These are phyloP conservation scores for Xerophyta viscosa DNA, from an alignment of 106 monocot genomes.

Conservation along the genomic window DNA sequence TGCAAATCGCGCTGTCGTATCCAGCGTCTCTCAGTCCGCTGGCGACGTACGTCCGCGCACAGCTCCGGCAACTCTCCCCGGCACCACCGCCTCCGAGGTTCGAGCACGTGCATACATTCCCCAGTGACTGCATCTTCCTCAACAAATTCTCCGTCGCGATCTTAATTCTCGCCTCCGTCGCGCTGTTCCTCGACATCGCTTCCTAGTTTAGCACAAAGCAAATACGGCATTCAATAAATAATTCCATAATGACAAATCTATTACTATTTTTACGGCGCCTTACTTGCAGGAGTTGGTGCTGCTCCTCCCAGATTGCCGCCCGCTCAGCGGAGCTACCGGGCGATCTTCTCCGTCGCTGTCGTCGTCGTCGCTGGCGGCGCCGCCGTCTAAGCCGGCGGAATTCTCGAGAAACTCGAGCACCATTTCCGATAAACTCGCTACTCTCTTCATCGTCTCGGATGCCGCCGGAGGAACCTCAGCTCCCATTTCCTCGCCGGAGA, in stretches of 20 bases:
- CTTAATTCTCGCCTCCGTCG: conserved; percentile 41
- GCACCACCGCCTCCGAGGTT: too few relatives aligned
- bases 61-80: conserved; percentile 32
- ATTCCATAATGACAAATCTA: neutral
- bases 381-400: conserved; percentile 2
- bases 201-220: conserved; percentile 14
- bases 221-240: neutral
- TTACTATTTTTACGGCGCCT: neutral
- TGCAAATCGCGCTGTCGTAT: conserved; percentile 62
- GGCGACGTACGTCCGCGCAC: conserved; percentile 18
- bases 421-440: conserved; percentile 37
- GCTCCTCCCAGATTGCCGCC: conserved; percentile 60
- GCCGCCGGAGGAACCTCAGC: neutral
- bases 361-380: conserved; percentile 12
- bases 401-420: conserved; percentile 55
- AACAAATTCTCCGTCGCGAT: conserved; percentile 24
- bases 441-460: conserved; percentile 4
- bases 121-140: conserved; percentile 17
- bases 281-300: conserved; percentile 50
- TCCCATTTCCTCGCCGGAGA: neutral
- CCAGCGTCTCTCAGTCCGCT: conserved; percentile 39
- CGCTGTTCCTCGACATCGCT: conserved; percentile 32
- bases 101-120: conserved; percentile 28
- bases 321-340: neutral
- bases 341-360: conserved; percentile 2